These are phyloP conservation scores for Parasarocladium wereldwijsianum DNA, from an alignment of 2,329 filamentous ascomycete genomes.

Conservation along the genomic window DNA sequence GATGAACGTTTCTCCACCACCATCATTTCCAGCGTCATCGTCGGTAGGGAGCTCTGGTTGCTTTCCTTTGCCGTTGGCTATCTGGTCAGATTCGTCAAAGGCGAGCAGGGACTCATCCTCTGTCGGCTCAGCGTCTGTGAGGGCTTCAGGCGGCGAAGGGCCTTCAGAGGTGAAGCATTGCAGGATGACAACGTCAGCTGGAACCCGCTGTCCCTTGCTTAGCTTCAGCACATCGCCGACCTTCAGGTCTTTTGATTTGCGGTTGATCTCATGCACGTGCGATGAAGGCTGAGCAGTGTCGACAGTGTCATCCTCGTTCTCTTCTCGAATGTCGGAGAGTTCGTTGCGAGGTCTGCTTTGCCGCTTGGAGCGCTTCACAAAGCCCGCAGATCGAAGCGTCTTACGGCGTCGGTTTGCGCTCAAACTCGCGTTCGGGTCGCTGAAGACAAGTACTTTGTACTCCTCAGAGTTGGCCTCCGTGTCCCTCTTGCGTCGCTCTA, in stretches of 20 bases:
- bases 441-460: slow-evolving; percentile 65
- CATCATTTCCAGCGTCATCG: slow-evolving; percentile 18
- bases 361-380: slow-evolving; percentile 16
- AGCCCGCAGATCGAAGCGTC: slow-evolving; percentile 27
- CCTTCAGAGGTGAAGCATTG: slow-evolving; percentile 59
- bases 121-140: slow-evolving; percentile 14
- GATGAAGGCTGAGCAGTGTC: slow-evolving; percentile 27
- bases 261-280: slow-evolving; percentile 50
- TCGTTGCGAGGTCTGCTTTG: slow-evolving; percentile 16
- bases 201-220: slow-evolving; percentile 80
- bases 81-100: slow-evolving; percentile 19
- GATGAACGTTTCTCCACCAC: slow-evolving; percentile 80
- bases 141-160: slow-evolving; percentile 13
- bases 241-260: slow-evolving; percentile 75
- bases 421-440: slow-evolving; percentile 31
- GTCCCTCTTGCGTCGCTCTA: slow-evolving; percentile 71
- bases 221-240: slow-evolving; percentile 94
- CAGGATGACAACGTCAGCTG: slow-evolving; percentile 84
- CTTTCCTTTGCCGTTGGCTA: slow-evolving; percentile 17
- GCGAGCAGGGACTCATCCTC: slow-evolving; percentile 27
- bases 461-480: slow-evolving; percentile 88
- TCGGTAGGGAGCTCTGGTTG: slow-evolving; percentile 13
- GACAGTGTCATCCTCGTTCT: slow-evolving; percentile 41
- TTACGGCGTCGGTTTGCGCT: slow-evolving; percentile 22
- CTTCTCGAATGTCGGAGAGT: slow-evolving; percentile 54